These are phyloP conservation scores for Podila clonocystis DNA, from an alignment of 192 early-diverging fungal genomes.

Conservation along the genomic window DNA sequence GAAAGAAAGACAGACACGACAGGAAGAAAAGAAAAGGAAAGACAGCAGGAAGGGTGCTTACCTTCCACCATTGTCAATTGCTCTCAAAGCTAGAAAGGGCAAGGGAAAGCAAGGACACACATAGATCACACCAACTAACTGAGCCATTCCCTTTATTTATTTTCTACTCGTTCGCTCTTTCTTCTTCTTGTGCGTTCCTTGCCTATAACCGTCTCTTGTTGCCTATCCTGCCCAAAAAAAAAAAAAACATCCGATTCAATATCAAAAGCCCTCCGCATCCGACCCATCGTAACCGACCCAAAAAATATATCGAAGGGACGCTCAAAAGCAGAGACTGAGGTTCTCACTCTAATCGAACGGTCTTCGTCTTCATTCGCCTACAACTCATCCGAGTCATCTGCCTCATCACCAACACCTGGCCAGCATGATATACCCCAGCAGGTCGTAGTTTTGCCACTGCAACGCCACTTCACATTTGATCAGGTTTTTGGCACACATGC, in stretches of 20 bases:
- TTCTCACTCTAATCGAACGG: conserved; percentile 34
- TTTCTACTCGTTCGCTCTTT: background rate
- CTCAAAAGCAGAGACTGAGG: conserved; percentile 30
- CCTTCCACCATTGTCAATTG: no score
- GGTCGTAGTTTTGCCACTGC: conserved; percentile 33
- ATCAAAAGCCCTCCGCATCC: conserved; percentile 36
- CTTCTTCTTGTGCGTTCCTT: background rate
- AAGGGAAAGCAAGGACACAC: background rate
- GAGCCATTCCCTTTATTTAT: background rate
- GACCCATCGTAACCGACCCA: conserved; percentile 35
- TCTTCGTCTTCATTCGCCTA: conserved; percentile 1
- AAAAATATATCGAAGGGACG: conserved; percentile 17
- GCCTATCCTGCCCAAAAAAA: background rate
- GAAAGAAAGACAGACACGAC: no score
- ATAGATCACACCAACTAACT: background rate
- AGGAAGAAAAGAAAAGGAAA: no score
- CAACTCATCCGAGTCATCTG: conserved; percentile 11
- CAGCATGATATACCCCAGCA: conserved; percentile 34
- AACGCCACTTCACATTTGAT: conserved; percentile 69
- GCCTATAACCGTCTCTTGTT: background rate
- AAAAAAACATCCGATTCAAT: background rate
- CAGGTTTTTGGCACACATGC: conserved; percentile 70
- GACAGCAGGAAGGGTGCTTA: no score
- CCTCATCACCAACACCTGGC: conserved; percentile 5
- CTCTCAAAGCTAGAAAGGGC: no score